A percentile compares a stretch with the other conserved stretches of the same genome.
phyloP scores from a whole-genome alignment of 192 early-diverging fungal species.

The Rhizophagus sp. region DNA sequence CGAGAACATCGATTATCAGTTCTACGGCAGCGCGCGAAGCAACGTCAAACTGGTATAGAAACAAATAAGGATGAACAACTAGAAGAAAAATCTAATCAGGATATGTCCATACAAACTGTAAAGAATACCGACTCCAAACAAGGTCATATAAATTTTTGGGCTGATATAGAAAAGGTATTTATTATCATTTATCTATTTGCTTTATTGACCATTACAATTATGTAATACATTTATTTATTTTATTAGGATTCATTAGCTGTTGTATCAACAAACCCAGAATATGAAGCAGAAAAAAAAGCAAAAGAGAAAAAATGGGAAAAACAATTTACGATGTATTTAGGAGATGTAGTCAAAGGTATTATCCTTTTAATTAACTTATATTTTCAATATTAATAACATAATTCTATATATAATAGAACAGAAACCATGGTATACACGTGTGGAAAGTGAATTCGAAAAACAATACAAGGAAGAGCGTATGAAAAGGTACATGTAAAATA shows the following conservation, averaged over 20 bases:
- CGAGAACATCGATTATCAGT: slow-evolving; percentile 58
- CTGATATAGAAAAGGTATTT: slow-evolving; percentile 46
- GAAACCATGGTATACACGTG: slow-evolving; percentile 4
- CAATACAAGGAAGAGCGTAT: neutral
- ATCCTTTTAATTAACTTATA: neutral
- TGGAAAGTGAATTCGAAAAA: slow-evolving; percentile 3
- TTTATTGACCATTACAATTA: neutral
- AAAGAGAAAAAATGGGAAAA: slow-evolving; percentile 57
- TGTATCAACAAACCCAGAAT: slow-evolving; percentile 50
- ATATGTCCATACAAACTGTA: neutral
- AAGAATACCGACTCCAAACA: neutral
- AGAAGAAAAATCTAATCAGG: neutral
- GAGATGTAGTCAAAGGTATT: slow-evolving; percentile 42
- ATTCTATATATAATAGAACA: slow-evolving; percentile 9
- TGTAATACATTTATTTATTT: neutral
- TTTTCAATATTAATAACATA: neutral
- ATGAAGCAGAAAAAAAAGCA: slow-evolving; percentile 54
- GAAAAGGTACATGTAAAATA: neutral
- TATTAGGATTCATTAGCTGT: slow-evolving; percentile 21
- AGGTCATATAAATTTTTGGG: slow-evolving; percentile 63
- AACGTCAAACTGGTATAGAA: slow-evolving; percentile 22
- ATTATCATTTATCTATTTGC: neutral
- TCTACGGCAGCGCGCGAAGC: slow-evolving; percentile 49
- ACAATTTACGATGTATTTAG: slow-evolving; percentile 69
- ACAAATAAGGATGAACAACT: neutral